Evolutionary conservation across 257 asterid genomes (phyloP).

Genomic region (Fraxinus excelsior): DNA sequence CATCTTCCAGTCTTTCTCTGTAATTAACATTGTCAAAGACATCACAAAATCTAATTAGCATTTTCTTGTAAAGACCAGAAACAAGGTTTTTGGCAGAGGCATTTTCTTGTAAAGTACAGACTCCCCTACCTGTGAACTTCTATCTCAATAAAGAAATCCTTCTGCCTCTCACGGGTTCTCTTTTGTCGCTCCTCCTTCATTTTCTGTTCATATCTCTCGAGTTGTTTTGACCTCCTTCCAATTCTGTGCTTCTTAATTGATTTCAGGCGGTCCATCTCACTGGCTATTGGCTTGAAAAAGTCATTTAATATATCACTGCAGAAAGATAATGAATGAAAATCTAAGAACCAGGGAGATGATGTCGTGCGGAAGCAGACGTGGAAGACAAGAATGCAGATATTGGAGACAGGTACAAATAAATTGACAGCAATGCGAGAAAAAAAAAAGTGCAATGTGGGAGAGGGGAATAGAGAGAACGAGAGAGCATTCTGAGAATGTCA

Average conservation of each 20-base stretch:
- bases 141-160: constrained; percentile 91
- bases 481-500: too few species aligned
- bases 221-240: constrained; percentile 95
- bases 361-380: too few species aligned
- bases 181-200: constrained; percentile 98
- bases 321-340: constrained; percentile 18
- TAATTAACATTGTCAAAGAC: constrained; percentile 26
- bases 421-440: background rate
- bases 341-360: constrained; percentile 20
- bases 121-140: constrained; percentile 86
- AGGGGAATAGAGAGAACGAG: background rate
- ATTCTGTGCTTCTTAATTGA: constrained; percentile 88
- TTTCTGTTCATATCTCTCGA: constrained; percentile 92
- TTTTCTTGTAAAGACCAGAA: constrained; percentile 16
- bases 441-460: background rate
- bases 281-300: constrained; percentile 80
- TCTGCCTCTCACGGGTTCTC: constrained; percentile 95
- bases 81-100: constrained; percentile 25
- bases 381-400: too few species aligned
- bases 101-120: constrained; percentile 13
- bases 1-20: constrained; percentile 96
- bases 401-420: too few species aligned
- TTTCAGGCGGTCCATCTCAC: constrained; percentile 82
- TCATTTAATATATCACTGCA: constrained; percentile 84
- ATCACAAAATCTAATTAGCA: constrained; percentile 2